Evolutionary conservation across 106 monocot species (phyloP).

Genomic region (Ottelia alismoides): DNA sequence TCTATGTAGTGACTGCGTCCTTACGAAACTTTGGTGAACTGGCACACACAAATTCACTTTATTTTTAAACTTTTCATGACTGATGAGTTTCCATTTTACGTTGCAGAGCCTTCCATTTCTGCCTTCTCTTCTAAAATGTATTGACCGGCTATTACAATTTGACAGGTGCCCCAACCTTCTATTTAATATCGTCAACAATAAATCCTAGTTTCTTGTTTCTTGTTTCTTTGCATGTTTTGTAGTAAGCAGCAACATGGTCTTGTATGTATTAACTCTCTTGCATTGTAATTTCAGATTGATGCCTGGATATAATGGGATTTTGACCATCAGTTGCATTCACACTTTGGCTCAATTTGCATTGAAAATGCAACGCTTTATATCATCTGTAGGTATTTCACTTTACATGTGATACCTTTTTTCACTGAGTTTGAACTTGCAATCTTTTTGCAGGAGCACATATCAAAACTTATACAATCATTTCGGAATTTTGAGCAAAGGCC

Average conservation of each 20-base stretch:
- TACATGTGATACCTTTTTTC: neutral
- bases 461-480: constrained; percentile 62
- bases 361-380: constrained; percentile 41
- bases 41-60: too few relatives aligned
- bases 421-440: neutral
- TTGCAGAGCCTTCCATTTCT: constrained; percentile 43
- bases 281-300: constrained; percentile 68
- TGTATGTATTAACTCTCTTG: too few relatives aligned
- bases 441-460: constrained; percentile 37
- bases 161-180: too few relatives aligned
- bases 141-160: constrained; percentile 85
- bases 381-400: constrained; percentile 33
- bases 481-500: constrained; percentile 36
- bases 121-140: constrained; percentile 75
- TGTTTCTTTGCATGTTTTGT: too few relatives aligned
- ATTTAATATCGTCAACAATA: too few relatives aligned
- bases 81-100: too few relatives aligned
- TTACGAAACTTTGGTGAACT: too few relatives aligned
- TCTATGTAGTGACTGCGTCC: too few relatives aligned
- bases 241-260: too few relatives aligned
- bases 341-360: constrained; percentile 65
- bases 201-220: too few relatives aligned
- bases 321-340: constrained; percentile 84
- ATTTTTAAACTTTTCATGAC: too few relatives aligned
- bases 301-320: constrained; percentile 77